Percentiles rank a stretch among this genome's conserved stretches.
Conservation (phyloP, 495 filamentous ascomycete species). For the Podospora didyma region DNA sequence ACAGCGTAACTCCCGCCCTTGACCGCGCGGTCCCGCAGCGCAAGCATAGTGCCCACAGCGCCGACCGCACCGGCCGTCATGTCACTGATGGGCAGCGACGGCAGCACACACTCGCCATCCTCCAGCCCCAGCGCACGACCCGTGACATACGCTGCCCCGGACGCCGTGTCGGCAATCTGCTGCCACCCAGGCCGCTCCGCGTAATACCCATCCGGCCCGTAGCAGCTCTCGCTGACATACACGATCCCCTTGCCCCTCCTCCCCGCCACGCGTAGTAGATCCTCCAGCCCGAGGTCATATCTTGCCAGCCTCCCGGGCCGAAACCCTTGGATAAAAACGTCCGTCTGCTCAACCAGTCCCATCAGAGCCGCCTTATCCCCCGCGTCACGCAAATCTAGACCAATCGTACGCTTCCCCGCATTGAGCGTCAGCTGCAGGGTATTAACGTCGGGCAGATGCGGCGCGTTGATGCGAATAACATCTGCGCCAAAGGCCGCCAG, state of each 20-base stretch:
- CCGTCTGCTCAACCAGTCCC: slow-evolving; percentile 44
- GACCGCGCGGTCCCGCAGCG: slow-evolving; percentile 18
- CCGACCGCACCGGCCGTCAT: slow-evolving; percentile 26
- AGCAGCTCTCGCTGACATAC: slow-evolving; percentile 59
- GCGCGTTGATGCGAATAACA: slow-evolving; percentile 21
- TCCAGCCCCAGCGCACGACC: slow-evolving; percentile 12
- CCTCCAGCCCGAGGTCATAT: slow-evolving; percentile 47
- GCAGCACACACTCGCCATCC: slow-evolving; percentile 25
- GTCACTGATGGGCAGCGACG: slow-evolving; percentile 31
- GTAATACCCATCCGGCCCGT: slow-evolving; percentile 41
- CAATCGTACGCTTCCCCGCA: slow-evolving; percentile 38
- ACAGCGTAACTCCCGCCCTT: slow-evolving; percentile 20
- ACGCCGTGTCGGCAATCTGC: slow-evolving; percentile 38
- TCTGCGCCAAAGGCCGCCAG: slow-evolving; percentile 54
- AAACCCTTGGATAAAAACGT: slow-evolving; percentile 53
- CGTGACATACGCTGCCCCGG: slow-evolving; percentile 20
- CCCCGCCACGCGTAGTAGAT: slow-evolving; percentile 42
- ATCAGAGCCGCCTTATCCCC: slow-evolving; percentile 45
- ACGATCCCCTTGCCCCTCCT: slow-evolving; percentile 53
- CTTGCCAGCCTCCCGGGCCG: slow-evolving; percentile 50
- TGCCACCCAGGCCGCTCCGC: slow-evolving; percentile 40
- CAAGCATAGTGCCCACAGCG: slow-evolving; percentile 17
- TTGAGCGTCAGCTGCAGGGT: slow-evolving; percentile 17
- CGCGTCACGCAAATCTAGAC: slow-evolving; percentile 43
- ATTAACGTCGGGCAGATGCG: slow-evolving; percentile 19